Evolutionary conservation across 768 basidiomycete species (phyloP), one percentile per base, ranked within the genome.

Genomic region (Boletus pseudopeckii): DNA sequence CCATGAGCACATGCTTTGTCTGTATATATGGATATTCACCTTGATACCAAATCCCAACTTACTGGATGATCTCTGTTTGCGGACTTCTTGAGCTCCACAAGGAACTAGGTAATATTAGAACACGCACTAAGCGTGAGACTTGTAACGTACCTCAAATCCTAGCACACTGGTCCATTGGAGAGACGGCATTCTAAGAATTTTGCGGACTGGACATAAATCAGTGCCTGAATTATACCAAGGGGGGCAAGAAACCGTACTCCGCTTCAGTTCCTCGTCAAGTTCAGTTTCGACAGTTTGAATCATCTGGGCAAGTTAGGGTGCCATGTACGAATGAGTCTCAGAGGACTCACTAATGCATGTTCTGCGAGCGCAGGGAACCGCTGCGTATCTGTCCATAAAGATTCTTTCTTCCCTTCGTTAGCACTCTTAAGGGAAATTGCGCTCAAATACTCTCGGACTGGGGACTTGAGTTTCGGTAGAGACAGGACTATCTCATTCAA

Each of bases 11-110:
- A 20, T 10, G 8, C 5, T 22, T 38, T 15, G 33, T 28, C 13
- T 7, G 13, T 15, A 30, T 44, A 15, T 22, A 44, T 10, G 26
- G 2, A 11, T 4, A 15, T 30, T 63, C 42, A 87, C 89, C 80
- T 84, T 17, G 86, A 87, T 43, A 91, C 75, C 43, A 84, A 65
- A 11, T 76, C 70, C 90, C 91, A 95, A 37, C 71, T 71, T 9
- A 71, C 68, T 2, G 82, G 83, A 1, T 76, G 66, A 7, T 72
- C 69, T 40, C 66, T 69, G 34, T 72, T 79, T 57, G 69, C 84
- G 66, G 67, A 80, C 49, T 82, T 84, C 55, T 82, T 85, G 22
- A 96, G 71, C 68, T 96, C 91, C 10, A 96, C 75, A 10, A 97
- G 74, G 66, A 81, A 95, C 86, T 97, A 59, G 7, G 8, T 34